Conservation (phyloP, 352 stramenopile genomes). For the Salisapilia sapeloensis region DNA sequence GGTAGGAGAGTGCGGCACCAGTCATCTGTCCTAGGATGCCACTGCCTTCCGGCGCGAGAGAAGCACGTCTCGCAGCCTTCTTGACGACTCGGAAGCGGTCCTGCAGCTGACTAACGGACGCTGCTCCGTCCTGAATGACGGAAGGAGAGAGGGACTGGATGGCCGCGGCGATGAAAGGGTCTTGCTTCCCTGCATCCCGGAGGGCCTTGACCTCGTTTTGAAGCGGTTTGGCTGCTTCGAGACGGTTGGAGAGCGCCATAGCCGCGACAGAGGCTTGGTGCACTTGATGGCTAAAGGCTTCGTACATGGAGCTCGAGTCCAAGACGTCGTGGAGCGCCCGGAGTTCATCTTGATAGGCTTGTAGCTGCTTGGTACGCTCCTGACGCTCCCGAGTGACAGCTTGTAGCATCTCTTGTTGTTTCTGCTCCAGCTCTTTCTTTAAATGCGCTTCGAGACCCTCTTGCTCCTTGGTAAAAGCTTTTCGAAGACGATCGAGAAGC, state of each 20-base stretch:
- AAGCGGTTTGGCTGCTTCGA: slow-evolving; percentile 54
- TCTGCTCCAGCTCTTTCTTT: slow-evolving; percentile 30
- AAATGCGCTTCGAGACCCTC: too few species aligned
- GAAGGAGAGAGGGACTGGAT: slow-evolving; percentile 40
- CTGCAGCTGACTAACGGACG: slow-evolving; percentile 63
- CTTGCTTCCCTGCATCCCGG: slow-evolving; percentile 44
- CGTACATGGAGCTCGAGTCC: slow-evolving; percentile 61
- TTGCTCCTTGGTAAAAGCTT: neutral
- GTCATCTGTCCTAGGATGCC: slow-evolving; percentile 61
- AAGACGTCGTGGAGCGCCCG: slow-evolving; percentile 47
- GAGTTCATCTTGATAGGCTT: slow-evolving; percentile 46
- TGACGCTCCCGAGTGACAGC: slow-evolving; percentile 38
- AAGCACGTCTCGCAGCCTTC: slow-evolving; percentile 39
- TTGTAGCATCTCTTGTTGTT: slow-evolving; percentile 42
- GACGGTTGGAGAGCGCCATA: slow-evolving; percentile 57
- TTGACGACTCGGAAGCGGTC: slow-evolving; percentile 73
- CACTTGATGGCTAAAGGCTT: slow-evolving; percentile 71
- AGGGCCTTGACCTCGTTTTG: slow-evolving; percentile 46
- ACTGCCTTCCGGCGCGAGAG: slow-evolving; percentile 47
- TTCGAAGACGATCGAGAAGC: neutral
- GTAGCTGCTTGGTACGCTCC: slow-evolving; percentile 32
- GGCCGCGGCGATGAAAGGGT: slow-evolving; percentile 52
- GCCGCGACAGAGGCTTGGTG: slow-evolving; percentile 72
- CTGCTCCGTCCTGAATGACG: slow-evolving; percentile 43
- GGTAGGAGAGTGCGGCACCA: slow-evolving; percentile 37